phyloP scores from a whole-genome alignment of 352 stramenopile species.

The Phytophthora uliginosa region DNA sequence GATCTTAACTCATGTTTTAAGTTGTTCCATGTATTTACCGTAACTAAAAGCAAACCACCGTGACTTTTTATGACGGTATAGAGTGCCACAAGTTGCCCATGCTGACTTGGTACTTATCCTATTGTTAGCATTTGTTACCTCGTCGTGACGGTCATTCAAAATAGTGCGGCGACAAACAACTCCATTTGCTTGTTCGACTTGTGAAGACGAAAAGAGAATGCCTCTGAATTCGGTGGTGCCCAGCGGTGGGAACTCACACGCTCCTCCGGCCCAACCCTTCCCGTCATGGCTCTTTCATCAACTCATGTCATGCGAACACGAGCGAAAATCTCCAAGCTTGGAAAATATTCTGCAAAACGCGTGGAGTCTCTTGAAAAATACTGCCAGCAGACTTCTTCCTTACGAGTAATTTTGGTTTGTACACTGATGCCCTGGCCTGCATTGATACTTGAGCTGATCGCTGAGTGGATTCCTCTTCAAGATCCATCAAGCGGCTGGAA shows the following conservation, averaged over 20 bases:
- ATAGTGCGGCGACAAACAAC: neutral
- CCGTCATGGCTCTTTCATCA: neutral
- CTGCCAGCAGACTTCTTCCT: constrained; percentile 2
- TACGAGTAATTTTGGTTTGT: constrained; percentile 15
- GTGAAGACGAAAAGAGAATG: neutral
- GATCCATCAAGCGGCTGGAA: constrained; percentile 16
- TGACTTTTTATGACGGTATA: neutral
- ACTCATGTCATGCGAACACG: neutral
- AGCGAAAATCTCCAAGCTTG: constrained; percentile 19
- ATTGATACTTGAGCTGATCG: constrained; percentile 15
- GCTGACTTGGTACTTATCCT: neutral
- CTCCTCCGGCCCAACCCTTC: neutral
- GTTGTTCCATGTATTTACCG: neutral
- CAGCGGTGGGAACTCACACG: neutral
- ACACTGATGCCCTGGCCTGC: constrained; percentile 17
- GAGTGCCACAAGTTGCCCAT: neutral
- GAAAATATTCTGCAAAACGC: constrained; percentile 15
- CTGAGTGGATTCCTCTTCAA: constrained; percentile 27
- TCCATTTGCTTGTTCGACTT: too few relatives aligned
- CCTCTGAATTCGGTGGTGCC: constrained; percentile 8
- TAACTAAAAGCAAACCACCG: neutral
- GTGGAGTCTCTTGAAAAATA: constrained; percentile 16
- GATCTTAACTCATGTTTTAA: neutral
- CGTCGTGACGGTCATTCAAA: neutral
- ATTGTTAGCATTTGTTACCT: neutral